These are phyloP conservation scores for Acanthochlamys bracteata DNA, from an alignment of 106 monocot genomes.

Conservation along the genomic window DNA sequence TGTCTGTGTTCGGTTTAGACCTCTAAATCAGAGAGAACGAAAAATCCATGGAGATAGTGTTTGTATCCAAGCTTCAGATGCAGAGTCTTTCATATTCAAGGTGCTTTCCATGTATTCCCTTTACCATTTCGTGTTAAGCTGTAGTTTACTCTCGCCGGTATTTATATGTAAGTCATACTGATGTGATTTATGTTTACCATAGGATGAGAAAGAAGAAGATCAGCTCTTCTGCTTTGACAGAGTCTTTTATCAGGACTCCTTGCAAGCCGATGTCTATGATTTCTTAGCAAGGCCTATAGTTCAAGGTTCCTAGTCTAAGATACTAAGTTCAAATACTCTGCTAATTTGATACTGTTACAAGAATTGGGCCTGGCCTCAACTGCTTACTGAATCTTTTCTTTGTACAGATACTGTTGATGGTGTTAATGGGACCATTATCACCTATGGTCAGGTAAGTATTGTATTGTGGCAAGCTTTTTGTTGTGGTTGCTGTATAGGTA, in stretches of 20 bases:
- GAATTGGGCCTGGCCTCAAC: too few species aligned
- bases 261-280: constrained; percentile 57
- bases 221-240: constrained; percentile 56
- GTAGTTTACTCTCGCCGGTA: too few species aligned
- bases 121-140: too few species aligned
- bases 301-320: constrained; percentile 27
- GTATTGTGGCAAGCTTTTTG: too few species aligned
- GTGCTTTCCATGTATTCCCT: constrained; percentile 16
- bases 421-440: constrained; percentile 69
- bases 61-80: constrained; percentile 28
- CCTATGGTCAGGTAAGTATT: constrained; percentile 64
- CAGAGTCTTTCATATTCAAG: constrained; percentile 54
- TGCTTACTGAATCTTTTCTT: background rate
- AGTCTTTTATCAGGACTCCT: constrained; percentile 66
- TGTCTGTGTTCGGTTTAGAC: constrained; percentile 64
- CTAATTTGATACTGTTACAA: background rate
- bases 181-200: background rate
- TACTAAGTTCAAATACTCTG: background rate
- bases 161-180: too few species aligned
- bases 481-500: too few species aligned
- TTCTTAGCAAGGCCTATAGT: constrained; percentile 68
- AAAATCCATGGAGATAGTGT: constrained; percentile 14
- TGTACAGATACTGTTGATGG: constrained; percentile 47
- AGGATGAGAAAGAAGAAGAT: constrained; percentile 85
- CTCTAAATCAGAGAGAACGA: constrained; percentile 37